A percentile compares a stretch with the other conserved stretches of the same genome.
Conservation (phyloP, 768 basidiomycete species). For the Phaffia australis region DNA sequence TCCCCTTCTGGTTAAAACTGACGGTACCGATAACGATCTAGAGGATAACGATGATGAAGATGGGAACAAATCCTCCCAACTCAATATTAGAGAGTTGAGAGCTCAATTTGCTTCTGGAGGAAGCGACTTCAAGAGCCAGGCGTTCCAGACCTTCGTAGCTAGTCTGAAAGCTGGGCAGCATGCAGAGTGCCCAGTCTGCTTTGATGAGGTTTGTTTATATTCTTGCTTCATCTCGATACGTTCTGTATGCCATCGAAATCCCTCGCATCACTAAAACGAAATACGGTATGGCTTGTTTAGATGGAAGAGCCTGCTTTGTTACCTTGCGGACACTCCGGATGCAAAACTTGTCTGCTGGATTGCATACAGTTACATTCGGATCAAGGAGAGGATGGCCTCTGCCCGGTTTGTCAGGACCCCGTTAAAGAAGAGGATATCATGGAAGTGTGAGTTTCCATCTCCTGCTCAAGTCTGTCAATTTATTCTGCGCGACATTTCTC, state of each 20-base stretch:
- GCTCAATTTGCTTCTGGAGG: constrained; percentile 26
- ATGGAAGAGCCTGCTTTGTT: constrained; percentile 61
- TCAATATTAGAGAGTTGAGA: constrained; percentile 13
- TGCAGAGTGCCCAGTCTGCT: constrained; percentile 68
- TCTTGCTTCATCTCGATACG: neutral
- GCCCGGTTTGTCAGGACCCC: constrained; percentile 1
- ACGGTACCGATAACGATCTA: constrained; percentile 42
- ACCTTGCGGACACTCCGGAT: constrained; percentile 39
- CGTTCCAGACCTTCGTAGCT: constrained; percentile 4
- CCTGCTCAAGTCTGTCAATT: neutral
- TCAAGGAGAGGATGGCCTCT: neutral
- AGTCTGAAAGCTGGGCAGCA: constrained; percentile 36
- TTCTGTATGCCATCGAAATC: too few species aligned
- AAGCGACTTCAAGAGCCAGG: constrained; percentile 14
- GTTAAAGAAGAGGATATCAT: neutral
- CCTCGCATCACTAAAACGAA: neutral
- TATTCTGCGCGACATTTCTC: too few species aligned
- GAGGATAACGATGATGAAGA: constrained; percentile 28
- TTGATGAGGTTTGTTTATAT: constrained; percentile 43
- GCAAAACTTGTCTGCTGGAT: neutral
- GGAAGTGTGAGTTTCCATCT: neutral
- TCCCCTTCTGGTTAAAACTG: constrained; percentile 62
- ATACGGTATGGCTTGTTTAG: neutral
- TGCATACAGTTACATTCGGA: constrained; percentile 11
- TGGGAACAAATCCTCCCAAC: neutral